Evolutionary conservation across 495 filamentous ascomycete species (phyloP).

Genomic region (Aspergillus carlsbadensis): DNA sequence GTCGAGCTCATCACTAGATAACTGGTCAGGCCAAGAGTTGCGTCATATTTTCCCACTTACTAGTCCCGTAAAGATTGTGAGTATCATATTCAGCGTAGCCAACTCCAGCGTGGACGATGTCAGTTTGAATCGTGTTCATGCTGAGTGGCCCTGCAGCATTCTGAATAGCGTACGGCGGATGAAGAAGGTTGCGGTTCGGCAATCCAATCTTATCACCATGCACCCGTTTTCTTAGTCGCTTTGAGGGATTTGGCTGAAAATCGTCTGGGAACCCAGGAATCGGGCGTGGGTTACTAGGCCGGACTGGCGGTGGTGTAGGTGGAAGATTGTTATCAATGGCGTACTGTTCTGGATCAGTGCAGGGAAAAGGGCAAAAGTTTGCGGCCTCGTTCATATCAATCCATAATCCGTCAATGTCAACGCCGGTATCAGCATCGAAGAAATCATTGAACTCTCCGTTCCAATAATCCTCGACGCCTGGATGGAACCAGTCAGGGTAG

Average conservation of each 20-base stretch:
- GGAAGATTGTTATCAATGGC: constrained; percentile 58
- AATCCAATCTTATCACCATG: constrained; percentile 47
- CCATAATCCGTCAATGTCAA: constrained; percentile 86
- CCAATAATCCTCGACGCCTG: constrained; percentile 68
- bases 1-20: constrained; percentile 68
- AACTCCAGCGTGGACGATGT: constrained; percentile 67
- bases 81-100: constrained; percentile 74
- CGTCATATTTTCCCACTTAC: constrained; percentile 29
- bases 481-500: constrained; percentile 84
- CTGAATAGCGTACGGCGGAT: constrained; percentile 72
- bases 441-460: constrained; percentile 67
- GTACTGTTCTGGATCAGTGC: constrained; percentile 56
- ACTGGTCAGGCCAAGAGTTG: not conserved
- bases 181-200: constrained; percentile 63
- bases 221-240: constrained; percentile 13
- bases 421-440: constrained; percentile 62
- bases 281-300: constrained; percentile 53
- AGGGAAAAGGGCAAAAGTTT: constrained; percentile 75
- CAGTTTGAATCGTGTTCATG: constrained; percentile 72
- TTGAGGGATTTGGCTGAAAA: constrained; percentile 58
- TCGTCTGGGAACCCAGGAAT: constrained; percentile 70
- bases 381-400: constrained; percentile 84
- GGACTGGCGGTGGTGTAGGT: constrained; percentile 63
- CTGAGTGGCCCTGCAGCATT: constrained; percentile 69
- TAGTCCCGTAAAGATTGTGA: constrained; percentile 83